phyloP scores from a whole-genome alignment of 2,329 filamentous ascomycete species.

The Aspergillus quadrilineatus region DNA sequence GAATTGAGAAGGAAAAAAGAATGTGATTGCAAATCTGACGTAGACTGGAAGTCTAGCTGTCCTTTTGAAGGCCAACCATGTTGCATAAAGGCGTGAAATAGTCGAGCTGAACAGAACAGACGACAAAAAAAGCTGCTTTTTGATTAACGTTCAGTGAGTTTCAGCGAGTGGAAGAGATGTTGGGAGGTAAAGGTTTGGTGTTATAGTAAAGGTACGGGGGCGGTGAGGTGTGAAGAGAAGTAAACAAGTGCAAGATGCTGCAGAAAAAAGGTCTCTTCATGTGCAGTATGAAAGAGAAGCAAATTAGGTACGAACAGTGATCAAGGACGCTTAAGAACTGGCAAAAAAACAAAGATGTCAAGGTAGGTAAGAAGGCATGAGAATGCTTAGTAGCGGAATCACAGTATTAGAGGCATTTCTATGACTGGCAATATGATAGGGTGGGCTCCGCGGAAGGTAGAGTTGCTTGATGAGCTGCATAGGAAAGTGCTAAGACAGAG shows the following conservation, averaged over 20 bases:
- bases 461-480: background rate
- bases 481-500: background rate
- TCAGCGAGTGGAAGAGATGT: background rate
- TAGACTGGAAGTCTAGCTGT: slow-evolving; percentile 18
- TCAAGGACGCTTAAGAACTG: background rate
- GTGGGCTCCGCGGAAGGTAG: background rate
- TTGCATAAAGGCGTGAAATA: slow-evolving; percentile 4
- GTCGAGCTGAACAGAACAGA: slow-evolving; percentile 2
- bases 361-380: background rate
- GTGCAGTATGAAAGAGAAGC: background rate
- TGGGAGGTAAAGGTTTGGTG: background rate
- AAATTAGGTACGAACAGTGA: background rate
- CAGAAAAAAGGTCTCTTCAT: slow-evolving; percentile 3
- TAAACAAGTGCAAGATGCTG: slow-evolving; percentile 10
- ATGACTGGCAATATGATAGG: background rate
- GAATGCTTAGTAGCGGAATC: background rate
- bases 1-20: background rate
- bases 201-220: slow-evolving; percentile 12
- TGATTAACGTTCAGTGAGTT: background rate
- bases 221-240: slow-evolving; percentile 14
- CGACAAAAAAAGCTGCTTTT: background rate
- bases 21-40: slow-evolving; percentile 1
- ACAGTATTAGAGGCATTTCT: background rate
- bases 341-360: background rate
- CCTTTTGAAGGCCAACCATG: slow-evolving; percentile 14